Conservation (phyloP, 2,329 filamentous ascomycete species). For the Capronia epimyces region DNA sequence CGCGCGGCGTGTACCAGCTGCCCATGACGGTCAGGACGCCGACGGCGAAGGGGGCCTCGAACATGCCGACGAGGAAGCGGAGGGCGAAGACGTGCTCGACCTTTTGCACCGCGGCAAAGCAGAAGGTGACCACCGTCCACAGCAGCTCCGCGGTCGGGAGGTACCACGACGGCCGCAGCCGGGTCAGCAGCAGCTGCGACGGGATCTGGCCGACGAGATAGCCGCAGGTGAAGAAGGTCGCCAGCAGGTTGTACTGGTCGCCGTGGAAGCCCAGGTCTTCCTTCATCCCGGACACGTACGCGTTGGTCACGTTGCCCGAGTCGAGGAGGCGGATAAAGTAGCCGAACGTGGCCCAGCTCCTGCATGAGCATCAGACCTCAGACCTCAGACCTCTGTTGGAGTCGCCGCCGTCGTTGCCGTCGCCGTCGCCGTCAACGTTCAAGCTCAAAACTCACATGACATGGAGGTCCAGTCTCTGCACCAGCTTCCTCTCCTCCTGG, state of each 20-base stretch:
- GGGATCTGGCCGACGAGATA: conserved; percentile 30
- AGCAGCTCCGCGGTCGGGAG: conserved; percentile 33
- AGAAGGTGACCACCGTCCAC: conserved; percentile 36
- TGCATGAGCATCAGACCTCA: neutral
- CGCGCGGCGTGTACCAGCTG: conserved; percentile 41
- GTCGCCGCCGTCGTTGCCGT: too few species aligned
- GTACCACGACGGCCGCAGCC: conserved; percentile 29
- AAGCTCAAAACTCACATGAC: conserved; percentile 29
- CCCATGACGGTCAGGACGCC: conserved; percentile 33
- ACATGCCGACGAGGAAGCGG: conserved; percentile 33
- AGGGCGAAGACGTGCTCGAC: conserved; percentile 33
- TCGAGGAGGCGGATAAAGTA: conserved; percentile 32
- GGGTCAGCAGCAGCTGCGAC: conserved; percentile 38
- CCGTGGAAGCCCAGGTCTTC: conserved; percentile 33
- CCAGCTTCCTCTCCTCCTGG: conserved; percentile 36
- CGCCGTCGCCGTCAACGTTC: too few species aligned
- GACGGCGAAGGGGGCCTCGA: conserved; percentile 34
- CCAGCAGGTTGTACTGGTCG: conserved; percentile 33
- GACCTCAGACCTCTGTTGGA: neutral
- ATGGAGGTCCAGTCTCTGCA: conserved; percentile 37
- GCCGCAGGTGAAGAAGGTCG: conserved; percentile 18
- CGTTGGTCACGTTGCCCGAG: conserved; percentile 23
- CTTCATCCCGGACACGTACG: conserved; percentile 39
- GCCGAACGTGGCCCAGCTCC: conserved; percentile 38
- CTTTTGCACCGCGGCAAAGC: conserved; percentile 32